Evolutionary conservation across 371 early-diverging fungal species (phyloP).

Genomic region (Dentiscutata heterogama): DNA sequence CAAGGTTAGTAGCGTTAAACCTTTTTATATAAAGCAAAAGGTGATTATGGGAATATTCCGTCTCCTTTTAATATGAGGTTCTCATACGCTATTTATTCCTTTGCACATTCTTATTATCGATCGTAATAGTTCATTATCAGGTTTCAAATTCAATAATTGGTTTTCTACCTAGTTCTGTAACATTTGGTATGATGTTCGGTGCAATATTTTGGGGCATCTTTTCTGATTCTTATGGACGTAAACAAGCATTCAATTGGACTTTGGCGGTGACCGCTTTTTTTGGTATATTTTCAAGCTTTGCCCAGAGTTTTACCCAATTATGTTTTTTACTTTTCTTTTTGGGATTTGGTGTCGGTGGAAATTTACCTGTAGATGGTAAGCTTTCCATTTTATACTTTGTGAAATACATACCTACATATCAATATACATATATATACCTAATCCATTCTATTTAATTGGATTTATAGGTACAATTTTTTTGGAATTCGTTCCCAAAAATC

Average conservation of each 20-base stretch:
- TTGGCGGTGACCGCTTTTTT: constrained; percentile 78
- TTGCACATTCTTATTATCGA: no score
- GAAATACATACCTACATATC: no score
- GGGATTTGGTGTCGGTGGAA: constrained; percentile 90
- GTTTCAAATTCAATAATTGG: constrained; percentile 71
- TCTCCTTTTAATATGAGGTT: constrained; percentile 12
- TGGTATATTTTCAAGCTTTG: constrained; percentile 75
- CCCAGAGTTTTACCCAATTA: constrained; percentile 70
- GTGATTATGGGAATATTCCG: constrained; percentile 1
- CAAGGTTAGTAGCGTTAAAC: constrained; percentile 57
- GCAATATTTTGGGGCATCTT: constrained; percentile 85
- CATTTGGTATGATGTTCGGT: constrained; percentile 87
- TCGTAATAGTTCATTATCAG: constrained; percentile 62
- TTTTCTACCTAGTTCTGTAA: constrained; percentile 71
- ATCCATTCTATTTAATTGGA: constrained; percentile 1
- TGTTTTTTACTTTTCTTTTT: constrained; percentile 74
- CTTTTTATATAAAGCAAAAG: constrained; percentile 42
- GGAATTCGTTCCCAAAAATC: constrained; percentile 82
- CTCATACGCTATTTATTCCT: no score
- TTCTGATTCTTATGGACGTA: constrained; percentile 82
- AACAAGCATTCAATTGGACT: constrained; percentile 82
- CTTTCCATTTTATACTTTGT: neutral
- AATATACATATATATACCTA: neutral
- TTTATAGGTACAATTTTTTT: constrained; percentile 81
- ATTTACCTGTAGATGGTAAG: constrained; percentile 88